Conservation (phyloP, 2,329 filamentous ascomycete genomes). For the Beauveria australis region DNA sequence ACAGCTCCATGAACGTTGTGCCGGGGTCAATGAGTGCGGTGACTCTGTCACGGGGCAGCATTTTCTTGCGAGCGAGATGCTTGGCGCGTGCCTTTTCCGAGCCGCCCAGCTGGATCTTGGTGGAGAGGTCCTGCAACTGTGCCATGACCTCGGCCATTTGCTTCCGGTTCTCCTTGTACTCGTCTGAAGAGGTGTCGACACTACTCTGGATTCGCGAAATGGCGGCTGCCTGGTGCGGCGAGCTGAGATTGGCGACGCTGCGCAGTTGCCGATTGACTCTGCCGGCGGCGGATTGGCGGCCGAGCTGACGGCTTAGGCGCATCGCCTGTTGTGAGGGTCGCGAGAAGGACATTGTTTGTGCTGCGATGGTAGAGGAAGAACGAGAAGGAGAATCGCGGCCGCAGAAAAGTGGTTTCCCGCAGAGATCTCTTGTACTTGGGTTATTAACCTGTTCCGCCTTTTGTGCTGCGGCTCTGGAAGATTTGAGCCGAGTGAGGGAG, state of each 20-base stretch:
- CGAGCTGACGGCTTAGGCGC: conserved; percentile 29
- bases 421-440: not conserved
- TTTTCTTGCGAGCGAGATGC: conserved; percentile 81
- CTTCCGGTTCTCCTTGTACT: conserved; percentile 72
- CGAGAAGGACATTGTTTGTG: conserved; percentile 36
- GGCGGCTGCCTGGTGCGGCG: conserved; percentile 71
- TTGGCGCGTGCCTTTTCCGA: conserved; percentile 76
- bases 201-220: conserved; percentile 71
- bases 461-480: not conserved
- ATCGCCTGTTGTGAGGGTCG: conserved; percentile 38
- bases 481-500: conserved; percentile 1
- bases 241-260: conserved; percentile 65
- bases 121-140: conserved; percentile 61
- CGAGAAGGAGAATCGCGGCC: not conserved
- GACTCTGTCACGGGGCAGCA: conserved; percentile 85
- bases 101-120: conserved; percentile 66
- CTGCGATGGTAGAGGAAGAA: not conserved
- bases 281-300: conserved; percentile 22
- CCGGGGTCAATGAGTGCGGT: conserved; percentile 82
- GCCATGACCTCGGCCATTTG: conserved; percentile 69
- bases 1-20: conserved; percentile 87
- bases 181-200: conserved; percentile 68
- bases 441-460: not conserved
- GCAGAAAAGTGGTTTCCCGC: not conserved
- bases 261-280: conserved; percentile 22